Evolutionary conservation across 2,329 filamentous ascomycete species (phyloP).

Genomic region (Aspergillus quadrilineatus): DNA sequence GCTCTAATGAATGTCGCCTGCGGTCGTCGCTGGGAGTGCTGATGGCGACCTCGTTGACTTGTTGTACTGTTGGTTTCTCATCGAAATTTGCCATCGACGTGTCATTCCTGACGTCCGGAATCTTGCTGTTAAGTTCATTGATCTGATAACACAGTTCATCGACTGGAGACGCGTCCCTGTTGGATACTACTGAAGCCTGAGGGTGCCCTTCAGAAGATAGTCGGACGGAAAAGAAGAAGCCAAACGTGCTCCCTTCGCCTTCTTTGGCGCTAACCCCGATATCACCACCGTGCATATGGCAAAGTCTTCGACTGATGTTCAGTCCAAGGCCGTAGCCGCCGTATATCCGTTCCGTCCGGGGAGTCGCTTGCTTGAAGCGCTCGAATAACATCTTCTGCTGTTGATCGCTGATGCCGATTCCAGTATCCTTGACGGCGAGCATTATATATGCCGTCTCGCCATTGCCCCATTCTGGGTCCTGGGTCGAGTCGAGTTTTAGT

Average conservation of each 20-base stretch:
- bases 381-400: conserved; percentile 76
- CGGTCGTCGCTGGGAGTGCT: conserved; percentile 3
- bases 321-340: conserved; percentile 76
- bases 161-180: conserved; percentile 2
- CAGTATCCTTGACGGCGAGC: conserved; percentile 75
- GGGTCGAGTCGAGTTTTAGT: conserved; percentile 31
- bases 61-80: conserved; percentile 14
- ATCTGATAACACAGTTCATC: conserved; percentile 22
- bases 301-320: conserved; percentile 76
- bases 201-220: conserved; percentile 7
- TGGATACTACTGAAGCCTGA: not conserved
- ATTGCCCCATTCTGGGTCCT: conserved; percentile 54
- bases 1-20: conserved; percentile 10
- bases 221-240: conserved; percentile 56
- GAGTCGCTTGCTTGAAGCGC: conserved; percentile 74
- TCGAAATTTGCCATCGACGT: conserved; percentile 17
- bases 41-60: conserved; percentile 12
- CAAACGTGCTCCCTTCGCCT: conserved; percentile 58
- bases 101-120: conserved; percentile 15
- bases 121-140: conserved; percentile 21
- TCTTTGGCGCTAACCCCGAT: conserved; percentile 67
- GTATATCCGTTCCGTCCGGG: conserved; percentile 73
- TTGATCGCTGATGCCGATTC: conserved; percentile 67
- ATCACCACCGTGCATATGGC: conserved; percentile 75
- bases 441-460: conserved; percentile 64